These are phyloP conservation scores for Hymenoscyphus infarciens DNA, from an alignment of 2,329 filamentous ascomycete genomes.

Conservation along the genomic window DNA sequence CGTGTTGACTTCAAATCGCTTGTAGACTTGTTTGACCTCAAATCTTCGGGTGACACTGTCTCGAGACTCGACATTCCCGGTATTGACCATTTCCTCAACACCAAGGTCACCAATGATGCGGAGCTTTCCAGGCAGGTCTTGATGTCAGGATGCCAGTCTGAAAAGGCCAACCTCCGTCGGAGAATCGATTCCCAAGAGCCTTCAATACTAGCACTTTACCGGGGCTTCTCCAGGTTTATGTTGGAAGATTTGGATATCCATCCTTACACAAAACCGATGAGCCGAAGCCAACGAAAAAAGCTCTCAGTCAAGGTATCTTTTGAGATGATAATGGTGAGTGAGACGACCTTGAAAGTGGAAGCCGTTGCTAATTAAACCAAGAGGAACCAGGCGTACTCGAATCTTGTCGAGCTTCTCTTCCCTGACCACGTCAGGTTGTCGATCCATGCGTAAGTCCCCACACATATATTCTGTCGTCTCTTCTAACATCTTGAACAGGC, in stretches of 20 bases:
- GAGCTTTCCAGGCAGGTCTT: constrained; percentile 8
- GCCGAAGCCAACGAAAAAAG: constrained; percentile 10
- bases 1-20: constrained; percentile 10
- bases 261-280: constrained; percentile 10
- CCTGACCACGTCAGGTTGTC: constrained; percentile 11
- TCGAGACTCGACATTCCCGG: constrained; percentile 5
- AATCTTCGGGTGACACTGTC: background rate
- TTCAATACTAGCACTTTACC: constrained; percentile 8
- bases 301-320: constrained; percentile 11
- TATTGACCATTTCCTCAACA: constrained; percentile 10
- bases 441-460: constrained; percentile 10
- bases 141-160: constrained; percentile 11
- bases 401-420: constrained; percentile 11
- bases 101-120: constrained; percentile 7
- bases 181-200: constrained; percentile 11
- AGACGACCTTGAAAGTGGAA: background rate
- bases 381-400: constrained; percentile 12
- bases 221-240: constrained; percentile 12
- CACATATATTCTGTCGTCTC: background rate
- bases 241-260: constrained; percentile 12
- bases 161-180: constrained; percentile 6
- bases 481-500: constrained; percentile 1
- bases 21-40: constrained; percentile 10
- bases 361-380: background rate
- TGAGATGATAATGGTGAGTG: constrained; percentile 14